These are phyloP conservation scores for Pisolithus albus DNA, from an alignment of 768 basidiomycete genomes.

Conservation along the genomic window DNA sequence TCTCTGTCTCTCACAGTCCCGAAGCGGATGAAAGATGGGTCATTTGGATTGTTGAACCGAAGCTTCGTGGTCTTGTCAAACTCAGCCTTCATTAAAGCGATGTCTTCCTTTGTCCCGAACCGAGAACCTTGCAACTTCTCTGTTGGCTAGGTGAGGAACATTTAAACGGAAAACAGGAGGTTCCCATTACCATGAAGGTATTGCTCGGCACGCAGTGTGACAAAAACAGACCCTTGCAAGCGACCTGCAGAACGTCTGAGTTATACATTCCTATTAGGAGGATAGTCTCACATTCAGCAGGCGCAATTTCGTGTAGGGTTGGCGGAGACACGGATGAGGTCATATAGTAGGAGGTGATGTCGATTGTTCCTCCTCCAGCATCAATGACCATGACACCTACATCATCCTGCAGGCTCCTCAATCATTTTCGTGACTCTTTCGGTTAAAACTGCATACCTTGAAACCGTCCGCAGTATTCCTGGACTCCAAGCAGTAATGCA, in stretches of 20 bases:
- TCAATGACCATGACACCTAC: slow-evolving; percentile 51
- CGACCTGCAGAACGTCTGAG: slow-evolving; percentile 31
- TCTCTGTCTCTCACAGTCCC: slow-evolving; percentile 40
- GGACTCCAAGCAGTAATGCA: slow-evolving; percentile 41
- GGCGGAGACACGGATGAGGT: slow-evolving; percentile 14
- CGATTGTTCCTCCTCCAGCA: slow-evolving; percentile 57
- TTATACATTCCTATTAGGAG: background rate
- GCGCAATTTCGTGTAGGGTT: slow-evolving; percentile 44
- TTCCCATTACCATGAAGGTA: slow-evolving; percentile 32
- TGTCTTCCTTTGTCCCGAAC: slow-evolving; percentile 33
- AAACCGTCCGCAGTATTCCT: slow-evolving; percentile 27
- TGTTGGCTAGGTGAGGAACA: slow-evolving; percentile 12
- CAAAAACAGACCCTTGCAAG: slow-evolving; percentile 46
- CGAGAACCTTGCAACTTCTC: slow-evolving; percentile 35
- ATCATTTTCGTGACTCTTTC: background rate
- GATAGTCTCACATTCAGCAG: slow-evolving; percentile 32
- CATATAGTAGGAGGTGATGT: slow-evolving; percentile 49
- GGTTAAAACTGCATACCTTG: slow-evolving; percentile 10
- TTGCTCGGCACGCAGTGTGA: slow-evolving; percentile 36
- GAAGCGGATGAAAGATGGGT: slow-evolving; percentile 43
- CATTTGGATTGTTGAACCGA: slow-evolving; percentile 32
- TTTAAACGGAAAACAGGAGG: background rate
- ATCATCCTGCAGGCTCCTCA: slow-evolving; percentile 27
- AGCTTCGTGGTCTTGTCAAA: slow-evolving; percentile 47
- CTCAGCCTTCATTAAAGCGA: slow-evolving; percentile 33